These are phyloP conservation scores for Berberis vulgaris DNA, from an alignment of 164 flowering plant genomes.

Conservation along the genomic window DNA sequence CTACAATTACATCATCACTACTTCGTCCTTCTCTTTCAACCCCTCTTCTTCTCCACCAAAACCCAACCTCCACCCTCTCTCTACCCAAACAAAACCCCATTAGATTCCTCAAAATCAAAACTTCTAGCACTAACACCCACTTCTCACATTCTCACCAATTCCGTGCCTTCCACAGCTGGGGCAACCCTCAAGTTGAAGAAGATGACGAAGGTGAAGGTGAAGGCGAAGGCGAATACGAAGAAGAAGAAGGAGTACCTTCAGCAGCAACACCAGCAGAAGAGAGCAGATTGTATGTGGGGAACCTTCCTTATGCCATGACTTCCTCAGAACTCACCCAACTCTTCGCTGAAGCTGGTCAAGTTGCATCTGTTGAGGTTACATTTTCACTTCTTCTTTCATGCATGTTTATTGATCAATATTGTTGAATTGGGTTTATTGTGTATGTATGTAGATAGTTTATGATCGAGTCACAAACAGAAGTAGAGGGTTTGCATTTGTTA, in stretches of 20 bases:
- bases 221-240: conserved; percentile 19
- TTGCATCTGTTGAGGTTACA: conserved; percentile 45
- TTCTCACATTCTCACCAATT: conserved; percentile 8
- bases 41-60: too few relatives aligned
- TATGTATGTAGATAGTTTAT: conserved; percentile 51
- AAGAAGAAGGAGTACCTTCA: conserved; percentile 6
- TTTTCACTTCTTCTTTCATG: background rate
- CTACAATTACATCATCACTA: too few relatives aligned
- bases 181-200: conserved; percentile 3
- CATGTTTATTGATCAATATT: background rate
- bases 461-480: conserved; percentile 82
- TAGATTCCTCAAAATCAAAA: conserved; percentile 13
- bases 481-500: conserved; percentile 85
- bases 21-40: too few relatives aligned
- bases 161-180: conserved; percentile 11
- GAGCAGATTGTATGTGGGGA: conserved; percentile 69
- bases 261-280: conserved; percentile 14
- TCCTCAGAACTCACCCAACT: conserved; percentile 40
- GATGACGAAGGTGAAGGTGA: conserved; percentile 12
- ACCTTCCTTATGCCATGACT: conserved; percentile 66
- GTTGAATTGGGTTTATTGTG: background rate
- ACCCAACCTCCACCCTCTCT: too few relatives aligned
- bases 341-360: conserved; percentile 66
- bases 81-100: too few relatives aligned
- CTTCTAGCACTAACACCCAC: conserved; percentile 4